Evolutionary conservation across 441 rosid genomes (phyloP).

Genomic region (Eruca vesicaria): DNA sequence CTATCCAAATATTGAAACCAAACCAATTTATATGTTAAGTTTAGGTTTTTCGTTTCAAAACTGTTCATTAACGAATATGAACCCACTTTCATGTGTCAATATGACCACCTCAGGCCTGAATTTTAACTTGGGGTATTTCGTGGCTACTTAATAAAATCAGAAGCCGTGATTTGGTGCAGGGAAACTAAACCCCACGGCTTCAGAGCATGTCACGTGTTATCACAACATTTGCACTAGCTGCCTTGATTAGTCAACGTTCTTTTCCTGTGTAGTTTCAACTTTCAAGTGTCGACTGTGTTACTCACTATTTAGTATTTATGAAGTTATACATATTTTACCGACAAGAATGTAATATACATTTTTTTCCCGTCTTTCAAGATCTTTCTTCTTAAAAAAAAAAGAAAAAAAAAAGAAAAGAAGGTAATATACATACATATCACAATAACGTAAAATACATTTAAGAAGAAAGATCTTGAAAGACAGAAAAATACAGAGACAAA

Average conservation of each 20-base stretch:
- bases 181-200: not conserved
- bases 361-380: no score
- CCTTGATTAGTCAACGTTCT: slow-evolving; percentile 17
- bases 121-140: no score
- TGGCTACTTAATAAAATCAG: no score
- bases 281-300: not conserved
- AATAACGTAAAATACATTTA: slow-evolving; percentile 16
- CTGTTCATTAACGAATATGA: no score
- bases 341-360: not conserved
- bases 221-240: not conserved
- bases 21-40: no score
- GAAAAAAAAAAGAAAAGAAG: no score
- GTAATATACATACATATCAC: not conserved
- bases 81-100: no score
- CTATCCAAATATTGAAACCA: no score
- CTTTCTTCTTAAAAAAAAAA: not conserved
- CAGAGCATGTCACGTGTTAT: not conserved
- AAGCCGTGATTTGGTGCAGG: no score
- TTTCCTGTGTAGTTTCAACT: not conserved
- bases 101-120: no score
- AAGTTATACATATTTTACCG: not conserved
- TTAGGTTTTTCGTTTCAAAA: no score
- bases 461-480: slow-evolving; percentile 17
- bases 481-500: slow-evolving; percentile 2
- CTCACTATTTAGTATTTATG: not conserved